These are phyloP conservation scores for Phytophthora idaei DNA, from an alignment of 352 stramenopile species.

Conservation along the genomic window DNA sequence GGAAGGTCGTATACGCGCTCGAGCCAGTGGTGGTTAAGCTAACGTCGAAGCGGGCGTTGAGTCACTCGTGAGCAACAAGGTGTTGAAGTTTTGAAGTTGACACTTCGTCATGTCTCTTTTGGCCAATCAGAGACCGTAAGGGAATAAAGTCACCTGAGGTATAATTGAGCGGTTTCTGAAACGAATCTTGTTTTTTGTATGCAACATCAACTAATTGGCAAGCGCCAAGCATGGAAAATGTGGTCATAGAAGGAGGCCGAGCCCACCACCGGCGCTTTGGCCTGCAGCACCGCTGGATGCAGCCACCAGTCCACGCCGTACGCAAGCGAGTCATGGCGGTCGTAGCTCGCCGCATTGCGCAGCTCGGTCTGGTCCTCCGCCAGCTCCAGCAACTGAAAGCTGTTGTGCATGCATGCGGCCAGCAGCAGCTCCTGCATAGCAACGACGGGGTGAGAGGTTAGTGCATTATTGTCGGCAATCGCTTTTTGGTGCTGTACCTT, in stretches of 20 bases:
- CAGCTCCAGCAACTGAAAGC: conserved; percentile 75
- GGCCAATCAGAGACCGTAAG: conserved; percentile 7
- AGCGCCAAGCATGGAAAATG: conserved; percentile 73
- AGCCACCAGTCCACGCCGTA: conserved; percentile 88
- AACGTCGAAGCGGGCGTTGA: neutral
- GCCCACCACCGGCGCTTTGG: conserved; percentile 53
- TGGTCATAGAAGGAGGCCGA: conserved; percentile 88
- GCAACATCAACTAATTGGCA: conserved; percentile 23
- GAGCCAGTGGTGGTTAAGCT: neutral
- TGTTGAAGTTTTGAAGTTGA: conserved; percentile 29
- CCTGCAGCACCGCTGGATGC: conserved; percentile 42
- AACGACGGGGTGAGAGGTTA: conserved; percentile 9
- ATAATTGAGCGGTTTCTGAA: neutral
- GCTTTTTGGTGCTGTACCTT: conserved; percentile 44
- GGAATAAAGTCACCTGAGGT: too few relatives aligned
- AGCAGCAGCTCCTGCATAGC: conserved; percentile 63
- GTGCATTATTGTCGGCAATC: conserved; percentile 2
- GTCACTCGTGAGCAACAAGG: neutral
- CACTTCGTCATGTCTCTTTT: neutral
- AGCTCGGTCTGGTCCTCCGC: conserved; percentile 16
- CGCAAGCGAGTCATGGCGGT: conserved; percentile 75
- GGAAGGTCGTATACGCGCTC: neutral
- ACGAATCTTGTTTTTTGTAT: conserved; percentile 3
- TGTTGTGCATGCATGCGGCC: conserved; percentile 87
- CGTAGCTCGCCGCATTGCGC: conserved; percentile 43